A percentile compares a stretch with the other conserved stretches of the same genome.
phyloP scores from a whole-genome alignment of 2,329 filamentous ascomycete species.

The Fusarium pininemorale region DNA sequence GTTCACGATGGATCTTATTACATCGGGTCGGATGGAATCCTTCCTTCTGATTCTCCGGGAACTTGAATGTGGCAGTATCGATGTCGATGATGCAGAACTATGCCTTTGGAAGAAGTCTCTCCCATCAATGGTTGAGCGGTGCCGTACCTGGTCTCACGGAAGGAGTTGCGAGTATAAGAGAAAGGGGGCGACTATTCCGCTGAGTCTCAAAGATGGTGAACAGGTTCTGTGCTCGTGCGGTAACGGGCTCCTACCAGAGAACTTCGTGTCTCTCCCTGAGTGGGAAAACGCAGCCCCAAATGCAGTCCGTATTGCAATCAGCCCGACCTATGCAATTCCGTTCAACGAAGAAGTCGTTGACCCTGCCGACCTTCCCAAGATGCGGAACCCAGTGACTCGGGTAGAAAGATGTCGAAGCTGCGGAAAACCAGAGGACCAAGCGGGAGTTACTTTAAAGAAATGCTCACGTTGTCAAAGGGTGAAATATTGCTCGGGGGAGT shows the following conservation, averaged over 20 bases:
- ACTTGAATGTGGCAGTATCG: constrained; percentile 51
- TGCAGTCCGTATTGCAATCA: constrained; percentile 66
- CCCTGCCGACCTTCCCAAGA: constrained; percentile 21
- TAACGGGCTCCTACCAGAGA: constrained; percentile 51
- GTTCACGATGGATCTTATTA: constrained; percentile 49
- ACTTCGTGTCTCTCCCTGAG: constrained; percentile 53
- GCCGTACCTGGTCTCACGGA: constrained; percentile 58
- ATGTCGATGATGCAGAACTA: constrained; percentile 66
- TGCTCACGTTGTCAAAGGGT: constrained; percentile 56
- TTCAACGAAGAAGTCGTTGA: constrained; percentile 54
- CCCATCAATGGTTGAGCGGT: constrained; percentile 57
- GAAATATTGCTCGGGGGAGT: constrained; percentile 62
- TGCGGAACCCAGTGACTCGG: background rate
- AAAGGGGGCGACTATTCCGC: constrained; percentile 48
- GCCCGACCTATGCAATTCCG: constrained; percentile 59
- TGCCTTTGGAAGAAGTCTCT: constrained; percentile 58
- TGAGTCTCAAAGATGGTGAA: constrained; percentile 49
- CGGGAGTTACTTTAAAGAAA: constrained; percentile 50
- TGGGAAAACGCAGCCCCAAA: constrained; percentile 54
- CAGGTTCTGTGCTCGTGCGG: constrained; percentile 58
- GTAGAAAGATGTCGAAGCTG: constrained; percentile 51
- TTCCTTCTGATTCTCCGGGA: constrained; percentile 52
- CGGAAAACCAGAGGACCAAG: constrained; percentile 44
- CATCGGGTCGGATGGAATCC: constrained; percentile 44
- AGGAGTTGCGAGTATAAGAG: constrained; percentile 55